Conservation (phyloP, 139 green algal species). For the Micractinium conductrix region DNA sequence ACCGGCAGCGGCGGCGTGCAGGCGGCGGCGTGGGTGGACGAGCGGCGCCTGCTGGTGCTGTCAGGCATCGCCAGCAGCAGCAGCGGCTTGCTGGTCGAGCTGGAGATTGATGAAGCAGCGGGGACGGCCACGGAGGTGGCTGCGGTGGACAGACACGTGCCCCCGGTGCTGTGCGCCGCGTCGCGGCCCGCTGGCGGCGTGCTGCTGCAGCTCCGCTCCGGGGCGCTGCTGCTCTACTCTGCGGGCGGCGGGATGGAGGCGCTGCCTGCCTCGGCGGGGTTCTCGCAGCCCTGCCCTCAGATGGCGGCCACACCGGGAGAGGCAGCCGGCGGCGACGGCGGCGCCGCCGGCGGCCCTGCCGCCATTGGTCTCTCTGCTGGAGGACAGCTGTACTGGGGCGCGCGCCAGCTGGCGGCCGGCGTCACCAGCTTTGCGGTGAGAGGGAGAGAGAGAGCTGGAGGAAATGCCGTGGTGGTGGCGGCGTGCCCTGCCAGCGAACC, state of each 20-base stretch:
- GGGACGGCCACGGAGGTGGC: slow-evolving; percentile 7
- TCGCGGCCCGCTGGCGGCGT: not conserved
- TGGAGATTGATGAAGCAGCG: not conserved
- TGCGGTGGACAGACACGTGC: not conserved
- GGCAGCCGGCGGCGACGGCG: not conserved
- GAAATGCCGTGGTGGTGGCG: too few relatives aligned
- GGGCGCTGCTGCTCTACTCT: slow-evolving; percentile 14
- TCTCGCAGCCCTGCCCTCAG: slow-evolving; percentile 13
- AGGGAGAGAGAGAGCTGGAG: slow-evolving; percentile 3
- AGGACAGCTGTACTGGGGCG: slow-evolving; percentile 70
- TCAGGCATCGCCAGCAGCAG: not conserved
- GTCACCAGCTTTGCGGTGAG: slow-evolving; percentile 74
- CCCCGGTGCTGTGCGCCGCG: slow-evolving; percentile 9
- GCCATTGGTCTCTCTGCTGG: slow-evolving; percentile 65
- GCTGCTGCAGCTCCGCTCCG: slow-evolving; percentile 35
- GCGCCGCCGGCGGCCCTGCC: slow-evolving; percentile 9
- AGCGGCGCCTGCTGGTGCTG: slow-evolving; percentile 11
- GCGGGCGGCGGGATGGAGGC: not conserved
- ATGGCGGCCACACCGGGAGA: slow-evolving; percentile 26
- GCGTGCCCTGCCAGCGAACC: too few relatives aligned
- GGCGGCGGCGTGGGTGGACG: not conserved
- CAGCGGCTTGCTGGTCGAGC: slow-evolving; percentile 21
- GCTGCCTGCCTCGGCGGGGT: not conserved
- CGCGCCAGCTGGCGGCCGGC: slow-evolving; percentile 45
- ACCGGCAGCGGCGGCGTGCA: slow-evolving; percentile 3